Conservation (phyloP, 768 basidiomycete species). For the Gymnopilus dilepis region DNA sequence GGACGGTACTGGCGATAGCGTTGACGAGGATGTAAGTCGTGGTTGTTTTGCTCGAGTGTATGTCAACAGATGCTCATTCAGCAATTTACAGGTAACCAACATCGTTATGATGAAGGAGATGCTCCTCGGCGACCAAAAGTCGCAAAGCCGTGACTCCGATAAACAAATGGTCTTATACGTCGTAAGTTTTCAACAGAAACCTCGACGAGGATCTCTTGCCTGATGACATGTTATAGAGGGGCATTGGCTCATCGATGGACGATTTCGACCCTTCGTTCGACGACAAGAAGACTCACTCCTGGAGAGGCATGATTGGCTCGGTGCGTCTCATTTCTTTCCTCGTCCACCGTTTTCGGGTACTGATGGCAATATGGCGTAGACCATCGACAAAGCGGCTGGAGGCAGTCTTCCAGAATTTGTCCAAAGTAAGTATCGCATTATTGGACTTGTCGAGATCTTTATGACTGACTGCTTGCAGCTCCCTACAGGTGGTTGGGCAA, state of each 20-base stretch:
- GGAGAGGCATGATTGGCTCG: background rate
- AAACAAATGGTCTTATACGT: conserved; percentile 3
- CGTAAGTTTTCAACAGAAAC: background rate
- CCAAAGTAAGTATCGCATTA: background rate
- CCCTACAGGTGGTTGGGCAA: conserved; percentile 1
- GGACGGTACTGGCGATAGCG: conserved; percentile 8
- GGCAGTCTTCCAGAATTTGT: background rate
- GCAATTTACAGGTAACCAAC: background rate
- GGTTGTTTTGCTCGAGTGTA: background rate
- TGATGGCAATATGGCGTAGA: background rate
- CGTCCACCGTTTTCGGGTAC: background rate
- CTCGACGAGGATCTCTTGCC: too few relatives aligned
- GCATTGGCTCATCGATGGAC: background rate
- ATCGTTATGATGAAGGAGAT: conserved; percentile 1
- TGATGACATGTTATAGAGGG: background rate
- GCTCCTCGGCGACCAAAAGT: background rate
- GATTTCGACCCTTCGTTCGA: background rate
- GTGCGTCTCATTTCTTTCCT: background rate
- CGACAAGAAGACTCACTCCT: background rate
- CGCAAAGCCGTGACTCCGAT: background rate
- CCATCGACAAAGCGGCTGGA: background rate
- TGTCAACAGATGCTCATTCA: background rate
- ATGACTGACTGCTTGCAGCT: background rate
- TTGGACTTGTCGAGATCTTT: background rate
- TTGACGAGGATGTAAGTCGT: background rate